phyloP scores from a whole-genome alignment of 805 yeast genomes.

The Cyberlindnera bimundalis region DNA sequence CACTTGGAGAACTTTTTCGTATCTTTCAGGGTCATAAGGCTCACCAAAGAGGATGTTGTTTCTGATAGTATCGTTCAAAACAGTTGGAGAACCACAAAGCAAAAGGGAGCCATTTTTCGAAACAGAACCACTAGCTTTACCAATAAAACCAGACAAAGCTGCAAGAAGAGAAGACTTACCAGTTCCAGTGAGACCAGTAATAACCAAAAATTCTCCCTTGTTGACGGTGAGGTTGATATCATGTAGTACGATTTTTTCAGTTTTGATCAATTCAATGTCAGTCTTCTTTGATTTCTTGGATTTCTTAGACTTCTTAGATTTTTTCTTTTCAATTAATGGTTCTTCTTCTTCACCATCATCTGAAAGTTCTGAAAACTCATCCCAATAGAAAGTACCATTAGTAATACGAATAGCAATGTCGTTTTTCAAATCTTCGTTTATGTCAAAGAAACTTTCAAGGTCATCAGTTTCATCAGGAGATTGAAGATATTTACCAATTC shows the following conservation, averaged over 20 bases:
- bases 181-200: constrained; percentile 46
- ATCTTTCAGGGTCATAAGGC: constrained; percentile 70
- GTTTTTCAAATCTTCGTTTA: constrained; percentile 30
- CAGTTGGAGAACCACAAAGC: constrained; percentile 69
- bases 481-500: constrained; percentile 50
- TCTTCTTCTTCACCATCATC: neutral
- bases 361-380: constrained; percentile 29
- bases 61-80: constrained; percentile 84
- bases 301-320: neutral
- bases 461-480: constrained; percentile 31
- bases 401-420: constrained; percentile 40
- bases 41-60: constrained; percentile 88
- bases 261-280: neutral
- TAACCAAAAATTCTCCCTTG: constrained; percentile 7
- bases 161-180: constrained; percentile 43
- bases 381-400: constrained; percentile 58
- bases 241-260: neutral
- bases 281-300: neutral
- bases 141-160: constrained; percentile 38
- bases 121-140: constrained; percentile 44
- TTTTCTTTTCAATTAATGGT: neutral
- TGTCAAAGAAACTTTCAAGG: neutral
- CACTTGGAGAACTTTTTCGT: constrained; percentile 69
- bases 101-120: constrained; percentile 44
- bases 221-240: neutral